phyloP scores from a whole-genome alignment of 2,329 filamentous ascomycete species.

The Passalora sequoiae region DNA sequence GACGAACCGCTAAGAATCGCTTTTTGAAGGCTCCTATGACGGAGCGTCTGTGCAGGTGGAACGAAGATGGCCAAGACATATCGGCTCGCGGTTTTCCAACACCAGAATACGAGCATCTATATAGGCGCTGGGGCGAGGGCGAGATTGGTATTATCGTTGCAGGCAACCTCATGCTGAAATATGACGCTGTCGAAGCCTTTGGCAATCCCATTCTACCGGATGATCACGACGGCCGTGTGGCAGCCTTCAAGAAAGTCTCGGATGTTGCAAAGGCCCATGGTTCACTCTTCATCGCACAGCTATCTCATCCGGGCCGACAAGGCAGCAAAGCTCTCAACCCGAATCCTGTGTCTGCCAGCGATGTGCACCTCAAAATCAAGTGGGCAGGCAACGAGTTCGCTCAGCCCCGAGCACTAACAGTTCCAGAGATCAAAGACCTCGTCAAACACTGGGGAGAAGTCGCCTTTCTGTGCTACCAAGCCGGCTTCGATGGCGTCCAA shows the following conservation, averaged over 20 bases:
- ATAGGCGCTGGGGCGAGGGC: conserved; percentile 29
- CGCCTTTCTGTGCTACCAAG: conserved; percentile 25
- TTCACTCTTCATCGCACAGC: conserved; percentile 28
- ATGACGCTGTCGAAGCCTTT: conserved; percentile 30
- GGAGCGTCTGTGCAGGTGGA: conserved; percentile 30
- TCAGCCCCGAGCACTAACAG: conserved; percentile 25
- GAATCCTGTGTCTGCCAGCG: conserved; percentile 29
- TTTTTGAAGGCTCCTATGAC: conserved; percentile 33
- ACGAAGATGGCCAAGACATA: conserved; percentile 22
- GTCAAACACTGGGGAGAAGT: conserved; percentile 26
- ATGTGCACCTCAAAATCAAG: conserved; percentile 29
- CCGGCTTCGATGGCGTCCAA: conserved; percentile 32
- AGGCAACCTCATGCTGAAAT: conserved; percentile 30
- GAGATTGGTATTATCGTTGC: conserved; percentile 30
- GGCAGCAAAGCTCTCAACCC: conserved; percentile 27
- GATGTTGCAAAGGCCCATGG: conserved; percentile 25
- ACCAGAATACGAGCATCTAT: conserved; percentile 25
- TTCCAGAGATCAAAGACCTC: conserved; percentile 29
- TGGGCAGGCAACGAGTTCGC: conserved; percentile 29
- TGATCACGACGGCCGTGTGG: conserved; percentile 25
- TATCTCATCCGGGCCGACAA: conserved; percentile 31
- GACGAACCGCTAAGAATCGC: conserved; percentile 26
- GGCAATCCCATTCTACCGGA: conserved; percentile 30
- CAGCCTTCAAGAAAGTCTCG: conserved; percentile 23
- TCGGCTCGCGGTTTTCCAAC: conserved; percentile 27